phyloP scores from a whole-genome alignment of 805 yeast genomes.

The Candida easanensis region DNA sequence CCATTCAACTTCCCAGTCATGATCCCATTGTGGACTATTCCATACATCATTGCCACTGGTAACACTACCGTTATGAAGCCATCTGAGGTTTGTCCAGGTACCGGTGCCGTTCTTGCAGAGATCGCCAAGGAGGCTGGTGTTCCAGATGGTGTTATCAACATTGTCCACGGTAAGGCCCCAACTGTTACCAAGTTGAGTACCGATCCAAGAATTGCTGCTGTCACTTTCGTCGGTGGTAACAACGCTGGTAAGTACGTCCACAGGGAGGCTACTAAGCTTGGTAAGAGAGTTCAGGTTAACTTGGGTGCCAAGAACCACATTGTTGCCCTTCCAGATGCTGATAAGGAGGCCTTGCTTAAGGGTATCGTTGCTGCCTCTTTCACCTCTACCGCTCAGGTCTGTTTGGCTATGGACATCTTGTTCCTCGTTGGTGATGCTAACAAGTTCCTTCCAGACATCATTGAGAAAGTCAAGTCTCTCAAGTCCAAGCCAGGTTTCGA shows the following conservation, averaged over 20 bases:
- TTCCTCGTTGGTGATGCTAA: conserved; percentile 66
- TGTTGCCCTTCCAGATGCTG: conserved; percentile 70
- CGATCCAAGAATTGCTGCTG: conserved; percentile 73
- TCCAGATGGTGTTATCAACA: conserved; percentile 69
- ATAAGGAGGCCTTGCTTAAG: conserved; percentile 58
- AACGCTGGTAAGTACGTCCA: conserved; percentile 75
- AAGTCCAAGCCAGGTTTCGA: conserved; percentile 68
- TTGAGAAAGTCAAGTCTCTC: conserved; percentile 53
- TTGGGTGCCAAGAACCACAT: conserved; percentile 80
- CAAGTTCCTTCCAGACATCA: conserved; percentile 61
- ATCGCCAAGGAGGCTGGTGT: conserved; percentile 70
- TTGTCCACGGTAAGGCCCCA: conserved; percentile 70
- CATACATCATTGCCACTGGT: conserved; percentile 64
- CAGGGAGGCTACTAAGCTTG: conserved; percentile 59
- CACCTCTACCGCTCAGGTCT: conserved; percentile 84
- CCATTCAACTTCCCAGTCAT: conserved; percentile 86
- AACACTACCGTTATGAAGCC: conserved; percentile 71
- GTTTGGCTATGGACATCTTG: conserved; percentile 74
- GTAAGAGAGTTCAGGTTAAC: conserved; percentile 76
- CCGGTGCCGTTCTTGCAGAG: conserved; percentile 71
- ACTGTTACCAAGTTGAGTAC: conserved; percentile 69
- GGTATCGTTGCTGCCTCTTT: conserved; percentile 74
- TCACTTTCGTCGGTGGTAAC: conserved; percentile 79
- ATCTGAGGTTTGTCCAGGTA: conserved; percentile 78
- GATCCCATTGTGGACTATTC: conserved; percentile 63